Conservation (phyloP, 1,284 basidiomycete genomes). For the Neolentinus lepideus region DNA sequence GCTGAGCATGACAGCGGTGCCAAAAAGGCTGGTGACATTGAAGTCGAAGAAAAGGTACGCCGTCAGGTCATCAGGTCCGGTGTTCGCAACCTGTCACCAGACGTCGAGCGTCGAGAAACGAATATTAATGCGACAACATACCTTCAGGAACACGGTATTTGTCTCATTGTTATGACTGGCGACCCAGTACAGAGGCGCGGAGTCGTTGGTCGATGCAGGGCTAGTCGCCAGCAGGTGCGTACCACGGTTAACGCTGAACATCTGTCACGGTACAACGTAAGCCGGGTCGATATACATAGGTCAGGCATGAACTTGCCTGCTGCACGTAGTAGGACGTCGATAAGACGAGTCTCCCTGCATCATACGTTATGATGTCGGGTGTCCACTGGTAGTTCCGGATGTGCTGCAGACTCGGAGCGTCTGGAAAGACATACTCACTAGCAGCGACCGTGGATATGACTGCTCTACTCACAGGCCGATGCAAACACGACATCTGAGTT, state of each 20-base stretch:
- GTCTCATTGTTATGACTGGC: conserved; percentile 26
- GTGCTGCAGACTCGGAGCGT: conserved; percentile 20
- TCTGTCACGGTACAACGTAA: conserved; percentile 12
- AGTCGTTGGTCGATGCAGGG: conserved; percentile 19
- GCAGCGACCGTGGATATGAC: neutral
- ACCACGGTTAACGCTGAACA: conserved; percentile 27
- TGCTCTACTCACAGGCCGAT: conserved; percentile 19
- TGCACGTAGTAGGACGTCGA: conserved; percentile 30
- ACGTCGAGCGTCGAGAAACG: neutral
- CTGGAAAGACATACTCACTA: neutral
- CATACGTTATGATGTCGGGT: conserved; percentile 32
- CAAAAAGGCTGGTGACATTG: conserved; percentile 1
- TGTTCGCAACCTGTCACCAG: conserved; percentile 22
- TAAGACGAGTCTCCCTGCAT: conserved; percentile 26
- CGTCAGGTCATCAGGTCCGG: conserved; percentile 21
- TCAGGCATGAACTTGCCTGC: conserved; percentile 15
- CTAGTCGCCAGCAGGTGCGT: conserved; percentile 26
- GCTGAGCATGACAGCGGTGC: conserved; percentile 18
- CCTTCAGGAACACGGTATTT: conserved; percentile 27
- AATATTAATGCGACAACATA: conserved; percentile 4
- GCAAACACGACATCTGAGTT: conserved; percentile 32
- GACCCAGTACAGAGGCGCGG: conserved; percentile 26
- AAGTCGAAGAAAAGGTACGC: conserved; percentile 26
- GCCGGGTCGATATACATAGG: neutral
- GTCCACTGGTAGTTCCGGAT: conserved; percentile 33